These are phyloP conservation scores for Rhizopus microsporus DNA, from an alignment of 371 early-diverging fungal species.

Conservation along the genomic window DNA sequence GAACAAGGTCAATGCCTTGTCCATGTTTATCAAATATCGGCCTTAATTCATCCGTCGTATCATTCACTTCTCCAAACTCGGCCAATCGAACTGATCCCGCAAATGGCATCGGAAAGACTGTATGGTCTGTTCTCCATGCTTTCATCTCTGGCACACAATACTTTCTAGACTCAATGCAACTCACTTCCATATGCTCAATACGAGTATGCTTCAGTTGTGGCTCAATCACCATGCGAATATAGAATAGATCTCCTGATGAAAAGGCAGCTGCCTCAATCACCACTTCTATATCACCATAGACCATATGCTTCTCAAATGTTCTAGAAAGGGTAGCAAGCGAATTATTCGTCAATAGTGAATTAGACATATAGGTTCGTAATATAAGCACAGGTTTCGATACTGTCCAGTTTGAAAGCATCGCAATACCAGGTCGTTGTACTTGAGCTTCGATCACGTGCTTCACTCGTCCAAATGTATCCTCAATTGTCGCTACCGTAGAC, in stretches of 20 bases:
- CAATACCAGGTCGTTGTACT: constrained; percentile 39
- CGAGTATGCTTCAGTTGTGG: constrained; percentile 41
- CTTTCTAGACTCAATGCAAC: constrained; percentile 29
- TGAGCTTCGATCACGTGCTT: constrained; percentile 39
- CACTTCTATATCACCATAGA: constrained; percentile 37
- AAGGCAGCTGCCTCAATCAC: constrained; percentile 46
- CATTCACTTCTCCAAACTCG: constrained; percentile 25
- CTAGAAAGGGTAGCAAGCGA: constrained; percentile 38
- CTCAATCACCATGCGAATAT: constrained; percentile 37
- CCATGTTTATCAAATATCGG: constrained; percentile 28
- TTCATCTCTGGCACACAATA: constrained; percentile 39
- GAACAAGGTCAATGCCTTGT: constrained; percentile 27
- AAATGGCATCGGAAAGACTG: constrained; percentile 26
- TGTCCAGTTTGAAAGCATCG: constrained; percentile 31
- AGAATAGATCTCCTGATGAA: constrained; percentile 44
- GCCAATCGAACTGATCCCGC: constrained; percentile 32
- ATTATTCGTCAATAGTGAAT: constrained; percentile 41
- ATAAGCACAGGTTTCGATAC: constrained; percentile 35
- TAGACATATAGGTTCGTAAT: constrained; percentile 44
- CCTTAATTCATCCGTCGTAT: constrained; percentile 23
- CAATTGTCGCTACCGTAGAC: constrained; percentile 42
- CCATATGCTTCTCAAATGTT: constrained; percentile 40
- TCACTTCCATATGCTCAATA: constrained; percentile 36
- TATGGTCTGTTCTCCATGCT: constrained; percentile 31
- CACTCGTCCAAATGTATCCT: constrained; percentile 48